Conservation (phyloP, 2,329 filamentous ascomycete species). For the Xylaria multiplex region DNA sequence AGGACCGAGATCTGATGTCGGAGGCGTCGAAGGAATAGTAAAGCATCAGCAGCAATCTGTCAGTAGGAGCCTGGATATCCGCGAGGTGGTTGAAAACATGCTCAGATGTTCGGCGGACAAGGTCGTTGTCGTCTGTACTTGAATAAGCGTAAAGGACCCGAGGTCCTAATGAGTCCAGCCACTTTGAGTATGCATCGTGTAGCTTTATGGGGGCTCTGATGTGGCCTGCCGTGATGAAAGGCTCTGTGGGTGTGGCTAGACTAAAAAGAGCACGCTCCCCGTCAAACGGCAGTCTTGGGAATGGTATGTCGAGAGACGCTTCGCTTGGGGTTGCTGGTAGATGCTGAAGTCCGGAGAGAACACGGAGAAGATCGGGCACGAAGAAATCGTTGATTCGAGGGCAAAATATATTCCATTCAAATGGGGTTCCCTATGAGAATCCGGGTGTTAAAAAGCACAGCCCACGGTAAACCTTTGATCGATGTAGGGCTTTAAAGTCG, state of each 20-base stretch:
- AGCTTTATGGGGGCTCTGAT: not conserved
- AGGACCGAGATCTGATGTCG: slow-evolving; percentile 11
- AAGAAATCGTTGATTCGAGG: not conserved
- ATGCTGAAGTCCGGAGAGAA: not conserved
- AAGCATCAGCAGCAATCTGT: not conserved
- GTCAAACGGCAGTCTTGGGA: slow-evolving; percentile 5
- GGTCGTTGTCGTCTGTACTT: not conserved
- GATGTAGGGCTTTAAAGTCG: not conserved
- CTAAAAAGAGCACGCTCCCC: slow-evolving; percentile 16
- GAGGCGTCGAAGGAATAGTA: slow-evolving; percentile 12
- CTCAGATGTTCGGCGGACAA: slow-evolving; percentile 14
- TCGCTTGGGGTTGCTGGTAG: not conserved
- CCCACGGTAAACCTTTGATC: not conserved
- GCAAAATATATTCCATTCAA: slow-evolving; percentile 5
- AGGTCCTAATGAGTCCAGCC: slow-evolving; percentile 4
- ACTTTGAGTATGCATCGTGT: not conserved
- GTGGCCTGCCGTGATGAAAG: slow-evolving; percentile 7
- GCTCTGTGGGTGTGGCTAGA: slow-evolving; percentile 16
- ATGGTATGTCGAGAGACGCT: not conserved
- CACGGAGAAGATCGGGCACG: not conserved
- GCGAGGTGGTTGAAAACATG: slow-evolving; percentile 2
- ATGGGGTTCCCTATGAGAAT: not conserved
- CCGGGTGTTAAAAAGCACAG: not conserved
- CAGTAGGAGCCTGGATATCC: not conserved
- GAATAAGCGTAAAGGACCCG: slow-evolving; percentile 15